Evolutionary conservation across 441 rosid genomes (phyloP), one percentile per base, ranked within the genome.

Genomic region (Aleurites moluccanus): DNA sequence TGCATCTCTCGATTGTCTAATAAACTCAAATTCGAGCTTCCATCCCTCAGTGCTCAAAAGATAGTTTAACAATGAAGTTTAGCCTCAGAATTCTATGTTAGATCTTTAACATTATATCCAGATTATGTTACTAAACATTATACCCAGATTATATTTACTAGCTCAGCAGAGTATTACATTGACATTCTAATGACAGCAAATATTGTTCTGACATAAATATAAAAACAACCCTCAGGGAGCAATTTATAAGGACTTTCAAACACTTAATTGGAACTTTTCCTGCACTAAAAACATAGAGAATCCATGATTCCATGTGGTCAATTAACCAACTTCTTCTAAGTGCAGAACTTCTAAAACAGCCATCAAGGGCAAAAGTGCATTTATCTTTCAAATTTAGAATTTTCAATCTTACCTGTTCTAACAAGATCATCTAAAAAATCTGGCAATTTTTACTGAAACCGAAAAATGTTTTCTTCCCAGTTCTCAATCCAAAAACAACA

Each of bases 241-340:
- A 45, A 45, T 45, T 45, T 2, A 45, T 45, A 10, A 61, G 64
- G 40, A 61, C 9, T 11, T 42, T n/a, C 6, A 11, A 40, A 27
- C 47, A 40, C 13, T 18, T 64, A 25, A 38, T 40, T 64, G 18
- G 25, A 9, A 42, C 3, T 15, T 13, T 1, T 4, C 50, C 69
- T 20, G 53, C 8, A 66, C 1, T 6, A 63, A 2, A 30, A 63
- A 42, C 50, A n/a, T 45, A 13, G 1, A 13, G 21, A 27, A 64
- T 64, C 16, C 15, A n/a, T 38, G 28, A 35, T 35, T 35, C 38
- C 7, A 35, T 35, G 38, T 35, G 38, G 0, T 35, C 42, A 42
- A 10, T 65, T 66, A 45, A 44, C 38, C 56, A 67, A 67, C 5
- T 27, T 67, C 40, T 67, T 40, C 57, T 27, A 49, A 67, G 49